Evolutionary conservation across 2,329 filamentous ascomycete genomes (phyloP).

Genomic region (Orbilia ellipsospora): DNA sequence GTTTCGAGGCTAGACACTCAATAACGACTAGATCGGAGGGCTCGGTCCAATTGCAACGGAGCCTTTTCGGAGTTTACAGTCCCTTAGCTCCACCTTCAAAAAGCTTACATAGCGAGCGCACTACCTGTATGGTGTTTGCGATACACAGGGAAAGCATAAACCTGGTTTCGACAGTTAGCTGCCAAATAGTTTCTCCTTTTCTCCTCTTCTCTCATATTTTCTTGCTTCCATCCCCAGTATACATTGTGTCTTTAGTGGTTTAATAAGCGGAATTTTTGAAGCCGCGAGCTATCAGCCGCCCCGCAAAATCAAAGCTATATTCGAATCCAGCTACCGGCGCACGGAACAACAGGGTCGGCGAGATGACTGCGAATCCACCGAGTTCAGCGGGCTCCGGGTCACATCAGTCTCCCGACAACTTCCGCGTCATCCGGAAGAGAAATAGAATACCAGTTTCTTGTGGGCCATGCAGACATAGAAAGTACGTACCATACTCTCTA

Average conservation of each 20-base stretch:
- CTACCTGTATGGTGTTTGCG: conserved; percentile 8
- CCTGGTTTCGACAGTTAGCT: too few species aligned
- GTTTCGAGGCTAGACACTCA: conserved; percentile 11
- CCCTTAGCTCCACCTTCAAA: conserved; percentile 36
- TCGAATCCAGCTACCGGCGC: neutral
- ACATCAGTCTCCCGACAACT: conserved; percentile 55
- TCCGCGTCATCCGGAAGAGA: conserved; percentile 59
- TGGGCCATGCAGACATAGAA: conserved; percentile 59
- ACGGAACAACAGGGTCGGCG: conserved; percentile 8
- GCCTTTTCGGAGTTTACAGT: conserved; percentile 43
- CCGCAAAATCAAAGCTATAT: conserved; percentile 9
- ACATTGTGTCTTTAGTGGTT: neutral
- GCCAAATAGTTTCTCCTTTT: neutral
- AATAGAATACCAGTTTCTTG: conserved; percentile 59
- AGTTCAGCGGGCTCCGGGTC: conserved; percentile 37
- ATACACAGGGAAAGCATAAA: neutral
- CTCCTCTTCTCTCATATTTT: neutral
- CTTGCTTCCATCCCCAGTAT: neutral
- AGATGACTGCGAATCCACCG: conserved; percentile 54
- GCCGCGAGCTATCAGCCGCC: neutral
- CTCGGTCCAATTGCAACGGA: conserved; percentile 34
- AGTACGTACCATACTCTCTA: conserved; percentile 54
- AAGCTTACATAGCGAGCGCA: conserved; percentile 20
- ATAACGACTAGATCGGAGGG: conserved; percentile 28
- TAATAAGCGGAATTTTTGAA: neutral